phyloP scores from a whole-genome alignment of 441 rosid genomes.

The Pelargonium cotyledonis region DNA sequence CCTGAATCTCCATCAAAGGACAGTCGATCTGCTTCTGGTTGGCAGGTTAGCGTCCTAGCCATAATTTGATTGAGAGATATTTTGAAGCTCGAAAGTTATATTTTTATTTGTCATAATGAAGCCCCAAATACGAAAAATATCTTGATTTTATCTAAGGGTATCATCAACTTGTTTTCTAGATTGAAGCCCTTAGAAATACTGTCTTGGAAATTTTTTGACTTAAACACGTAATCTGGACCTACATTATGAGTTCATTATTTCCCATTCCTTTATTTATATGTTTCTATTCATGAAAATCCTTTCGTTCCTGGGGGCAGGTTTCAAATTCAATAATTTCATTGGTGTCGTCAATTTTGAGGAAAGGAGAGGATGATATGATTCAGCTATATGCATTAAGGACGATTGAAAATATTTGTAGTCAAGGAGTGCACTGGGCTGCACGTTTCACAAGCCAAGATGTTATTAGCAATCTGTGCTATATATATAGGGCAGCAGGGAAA shows the following conservation, averaged over 20 bases:
- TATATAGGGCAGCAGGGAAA: conserved; percentile 80
- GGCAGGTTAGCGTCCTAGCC: conserved; percentile 68
- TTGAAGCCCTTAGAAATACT: neutral
- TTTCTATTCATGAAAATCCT: conserved; percentile 9
- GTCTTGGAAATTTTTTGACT: conserved; percentile 6
- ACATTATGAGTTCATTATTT: conserved; percentile 6
- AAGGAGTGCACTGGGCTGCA: conserved; percentile 78
- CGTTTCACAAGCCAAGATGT: conserved; percentile 92
- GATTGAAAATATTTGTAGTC: conserved; percentile 87
- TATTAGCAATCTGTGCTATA: conserved; percentile 75
- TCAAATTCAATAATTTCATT: conserved; percentile 87
- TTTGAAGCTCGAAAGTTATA: neutral
- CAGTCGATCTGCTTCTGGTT: conserved; percentile 47
- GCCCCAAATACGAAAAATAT: neutral
- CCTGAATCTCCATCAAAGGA: conserved; percentile 83
- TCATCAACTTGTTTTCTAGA: neutral
- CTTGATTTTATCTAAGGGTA: neutral
- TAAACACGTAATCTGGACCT: neutral
- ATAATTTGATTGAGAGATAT: neutral
- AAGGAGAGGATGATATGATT: conserved; percentile 93
- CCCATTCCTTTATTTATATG: conserved; percentile 12
- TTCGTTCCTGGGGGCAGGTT: conserved; percentile 46
- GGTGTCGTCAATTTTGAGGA: conserved; percentile 79
- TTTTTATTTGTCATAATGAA: neutral
- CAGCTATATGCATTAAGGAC: conserved; percentile 95